These are phyloP conservation scores for Albugo candida DNA, from an alignment of 352 stramenopile genomes.

Conservation along the genomic window DNA sequence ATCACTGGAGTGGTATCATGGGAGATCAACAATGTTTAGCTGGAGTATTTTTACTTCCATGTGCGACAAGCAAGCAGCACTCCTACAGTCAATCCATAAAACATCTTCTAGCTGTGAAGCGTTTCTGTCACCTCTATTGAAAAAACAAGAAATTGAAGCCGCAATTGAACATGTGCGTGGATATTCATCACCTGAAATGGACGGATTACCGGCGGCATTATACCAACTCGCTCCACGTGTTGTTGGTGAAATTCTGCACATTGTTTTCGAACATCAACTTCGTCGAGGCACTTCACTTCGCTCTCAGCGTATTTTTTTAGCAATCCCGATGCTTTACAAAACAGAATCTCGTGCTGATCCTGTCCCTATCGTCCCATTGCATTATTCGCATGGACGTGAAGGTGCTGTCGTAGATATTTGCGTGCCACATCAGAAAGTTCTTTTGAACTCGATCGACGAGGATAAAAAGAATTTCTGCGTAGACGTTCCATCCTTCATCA, in stretches of 20 bases:
- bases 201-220: slow-evolving; percentile 10
- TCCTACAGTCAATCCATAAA: background rate
- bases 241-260: slow-evolving; percentile 9
- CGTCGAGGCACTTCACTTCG: slow-evolving; percentile 6
- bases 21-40: slow-evolving; percentile 1
- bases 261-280: slow-evolving; percentile 11
- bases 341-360: background rate
- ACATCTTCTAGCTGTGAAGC: background rate
- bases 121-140: background rate
- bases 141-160: background rate
- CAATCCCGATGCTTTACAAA: slow-evolving; percentile 11
- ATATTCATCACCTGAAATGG: background rate
- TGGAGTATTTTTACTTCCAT: background rate
- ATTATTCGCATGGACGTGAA: slow-evolving; percentile 14
- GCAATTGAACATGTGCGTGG: background rate
- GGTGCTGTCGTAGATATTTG: slow-evolving; percentile 5
- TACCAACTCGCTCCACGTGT: slow-evolving; percentile 9
- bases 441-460: slow-evolving; percentile 2
- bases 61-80: background rate
- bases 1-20: slow-evolving; percentile 6
- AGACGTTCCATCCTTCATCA: slow-evolving; percentile 7
- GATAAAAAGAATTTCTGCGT: slow-evolving; percentile 1
- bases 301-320: slow-evolving; percentile 7
- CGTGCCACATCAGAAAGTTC: background rate
- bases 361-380: too few species aligned